phyloP scores from a whole-genome alignment of 768 basidiomycete genomes.

The Lentinula sp. region DNA sequence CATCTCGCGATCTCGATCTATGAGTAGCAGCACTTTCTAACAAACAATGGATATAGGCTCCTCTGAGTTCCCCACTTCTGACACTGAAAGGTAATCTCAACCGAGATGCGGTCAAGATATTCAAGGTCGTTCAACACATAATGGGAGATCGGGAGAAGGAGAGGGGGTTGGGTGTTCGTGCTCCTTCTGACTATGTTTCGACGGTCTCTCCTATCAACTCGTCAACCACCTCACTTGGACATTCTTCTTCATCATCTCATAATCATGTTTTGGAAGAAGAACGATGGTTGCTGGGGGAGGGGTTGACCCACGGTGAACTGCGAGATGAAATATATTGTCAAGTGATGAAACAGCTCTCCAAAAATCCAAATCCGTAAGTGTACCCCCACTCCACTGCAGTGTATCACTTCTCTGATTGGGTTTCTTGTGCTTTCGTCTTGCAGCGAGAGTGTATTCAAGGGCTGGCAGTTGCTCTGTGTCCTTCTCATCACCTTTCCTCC shows the following conservation, averaged over 20 bases:
- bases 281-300: conserved; percentile 78
- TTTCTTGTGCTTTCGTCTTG: background rate
- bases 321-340: conserved; percentile 94
- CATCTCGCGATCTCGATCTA: background rate
- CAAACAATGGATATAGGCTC: conserved; percentile 29
- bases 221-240: conserved; percentile 38
- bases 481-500: conserved; percentile 89
- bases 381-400: background rate
- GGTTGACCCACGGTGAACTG: conserved; percentile 74
- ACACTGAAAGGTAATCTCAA: conserved; percentile 58
- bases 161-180: conserved; percentile 43
- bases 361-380: conserved; percentile 74
- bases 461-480: conserved; percentile 91
- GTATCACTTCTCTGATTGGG: background rate
- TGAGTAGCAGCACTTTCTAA: conserved; percentile 3
- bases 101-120: conserved; percentile 77
- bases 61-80: conserved; percentile 71
- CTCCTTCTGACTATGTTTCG: conserved; percentile 39
- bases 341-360: conserved; percentile 83
- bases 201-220: conserved; percentile 36
- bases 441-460: conserved; percentile 83
- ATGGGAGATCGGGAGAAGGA: conserved; percentile 92
- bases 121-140: conserved; percentile 86
- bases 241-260: conserved; percentile 17
- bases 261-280: conserved; percentile 71